Evolutionary conservation across 2,329 filamentous ascomycete species (phyloP).

Genomic region (Colletotrichum sojae): DNA sequence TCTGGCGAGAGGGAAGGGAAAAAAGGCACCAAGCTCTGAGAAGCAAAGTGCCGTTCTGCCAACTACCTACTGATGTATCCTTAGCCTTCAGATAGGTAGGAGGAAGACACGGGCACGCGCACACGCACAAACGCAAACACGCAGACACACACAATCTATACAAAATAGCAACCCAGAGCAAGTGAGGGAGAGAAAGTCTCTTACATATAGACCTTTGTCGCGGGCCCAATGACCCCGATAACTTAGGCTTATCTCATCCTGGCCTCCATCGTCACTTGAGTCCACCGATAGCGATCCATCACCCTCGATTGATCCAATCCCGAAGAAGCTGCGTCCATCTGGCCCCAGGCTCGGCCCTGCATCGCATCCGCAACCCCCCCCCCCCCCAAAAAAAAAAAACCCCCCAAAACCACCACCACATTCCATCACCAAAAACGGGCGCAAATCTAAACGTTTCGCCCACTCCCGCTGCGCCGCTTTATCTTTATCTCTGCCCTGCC

Average conservation of each 20-base stretch:
- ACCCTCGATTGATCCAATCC: constrained; percentile 38
- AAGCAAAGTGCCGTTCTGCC: neutral
- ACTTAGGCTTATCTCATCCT: constrained; percentile 71
- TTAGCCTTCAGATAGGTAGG: constrained; percentile 3
- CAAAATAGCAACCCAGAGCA: too few species aligned
- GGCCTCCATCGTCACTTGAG: constrained; percentile 67
- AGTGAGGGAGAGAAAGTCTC: constrained; percentile 11
- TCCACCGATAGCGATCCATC: constrained; percentile 40
- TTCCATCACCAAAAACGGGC: constrained; percentile 41
- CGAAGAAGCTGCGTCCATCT: constrained; percentile 34
- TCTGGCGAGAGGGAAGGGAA: too few species aligned
- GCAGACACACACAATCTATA: too few species aligned
- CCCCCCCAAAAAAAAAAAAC: neutral
- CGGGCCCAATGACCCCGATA: constrained; percentile 70
- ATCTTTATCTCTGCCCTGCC: constrained; percentile 28
- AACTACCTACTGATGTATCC: constrained; percentile 20
- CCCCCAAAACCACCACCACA: constrained; percentile 26
- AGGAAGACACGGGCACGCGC: too few species aligned
- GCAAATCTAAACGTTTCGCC: constrained; percentile 39
- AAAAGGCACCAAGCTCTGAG: neutral
- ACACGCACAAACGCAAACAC: too few species aligned
- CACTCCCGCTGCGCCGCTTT: constrained; percentile 39
- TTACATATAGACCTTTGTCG: constrained; percentile 33
- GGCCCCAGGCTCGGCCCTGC: constrained; percentile 31
- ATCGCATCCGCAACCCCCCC: constrained; percentile 17